These are phyloP conservation scores for Hymenoscyphus fructigenus DNA, from an alignment of 2,329 filamentous ascomycete species.

Conservation along the genomic window DNA sequence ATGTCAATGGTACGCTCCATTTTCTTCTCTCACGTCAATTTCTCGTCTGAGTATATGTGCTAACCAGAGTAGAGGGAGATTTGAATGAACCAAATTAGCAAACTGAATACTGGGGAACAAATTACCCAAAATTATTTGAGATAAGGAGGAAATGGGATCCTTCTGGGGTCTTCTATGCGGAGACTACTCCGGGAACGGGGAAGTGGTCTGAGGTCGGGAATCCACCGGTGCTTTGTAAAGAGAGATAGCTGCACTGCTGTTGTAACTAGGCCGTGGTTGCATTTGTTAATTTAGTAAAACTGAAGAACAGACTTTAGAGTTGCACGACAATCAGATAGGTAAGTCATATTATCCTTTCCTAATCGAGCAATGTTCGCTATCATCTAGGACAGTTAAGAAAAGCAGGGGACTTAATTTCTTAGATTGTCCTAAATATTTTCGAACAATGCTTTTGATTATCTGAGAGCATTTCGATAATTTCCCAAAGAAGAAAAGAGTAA, in stretches of 20 bases:
- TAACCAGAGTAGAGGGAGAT: constrained; percentile 20
- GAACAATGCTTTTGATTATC: too few species aligned
- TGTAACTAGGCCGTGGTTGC: neutral
- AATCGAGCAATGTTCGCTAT: too few species aligned
- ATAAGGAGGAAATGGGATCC: constrained; percentile 35
- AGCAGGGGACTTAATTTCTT: too few species aligned
- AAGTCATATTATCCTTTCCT: too few species aligned
- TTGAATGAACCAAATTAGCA: constrained; percentile 25
- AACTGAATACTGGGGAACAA: constrained; percentile 20
- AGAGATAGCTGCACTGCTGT: neutral
- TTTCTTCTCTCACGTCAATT: neutral
- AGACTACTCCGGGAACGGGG: constrained; percentile 6
- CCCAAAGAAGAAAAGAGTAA: too few species aligned
- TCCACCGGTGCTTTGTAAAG: neutral
- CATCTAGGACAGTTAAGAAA: too few species aligned
- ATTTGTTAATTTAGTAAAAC: neutral
- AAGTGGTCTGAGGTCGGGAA: constrained; percentile 1
- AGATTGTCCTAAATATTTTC: too few species aligned
- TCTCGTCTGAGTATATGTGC: neutral
- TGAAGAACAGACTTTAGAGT: too few species aligned
- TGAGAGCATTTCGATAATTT: too few species aligned
- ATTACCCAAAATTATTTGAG: constrained; percentile 17
- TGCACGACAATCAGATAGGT: too few species aligned
- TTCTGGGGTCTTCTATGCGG: constrained; percentile 33
- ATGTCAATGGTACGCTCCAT: constrained; percentile 29